Base-by-base conservation (phyloP, 202 grass and related monocot species). In the Panicum virgatum region DNA sequence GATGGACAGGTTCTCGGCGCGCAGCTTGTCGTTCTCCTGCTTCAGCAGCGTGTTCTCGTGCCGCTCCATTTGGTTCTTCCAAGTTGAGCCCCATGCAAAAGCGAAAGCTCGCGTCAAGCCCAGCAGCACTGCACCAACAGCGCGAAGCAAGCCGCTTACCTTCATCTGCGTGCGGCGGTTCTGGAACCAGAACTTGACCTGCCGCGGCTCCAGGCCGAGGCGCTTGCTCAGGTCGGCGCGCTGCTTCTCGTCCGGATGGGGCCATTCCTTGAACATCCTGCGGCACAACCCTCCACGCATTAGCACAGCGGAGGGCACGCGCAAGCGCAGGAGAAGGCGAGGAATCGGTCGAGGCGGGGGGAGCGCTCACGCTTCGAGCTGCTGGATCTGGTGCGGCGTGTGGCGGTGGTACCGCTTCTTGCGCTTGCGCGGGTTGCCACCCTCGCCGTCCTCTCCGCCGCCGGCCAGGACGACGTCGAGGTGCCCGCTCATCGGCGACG, bases 141-240 rank as follows among this genome's bases (percentile, higher is more conserved):
- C 34, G 14, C 27, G 9, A 51, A 11, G 7, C n/a, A 22, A 53
- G 5, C 20, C 43, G 34, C 34, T 54, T 72, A 94, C 96, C 85
- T 96, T 96, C 80, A 87, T 83, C 75, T 92, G 89, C 40, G 91
- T 98, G 27, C 96, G 86, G 0, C 91, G 84, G 23, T 98, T 98
- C 91, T 98, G 96, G 85, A 98, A 98, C 96, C 92, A 98, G 89
- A 98, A 98, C 91, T 98, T 98, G 86, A 98, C 83, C 92, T 98
- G 96, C 12, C 78, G 85, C 46, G 65, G 75, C 42, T 85, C 85
- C 70, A 98, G 78, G 85, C 68, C 69, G n/a, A 98, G 89, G 57
- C 71, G 72, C 47, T 9, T 93, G 86, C 87, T 88, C 72, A 96
- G 87, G 37, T 91, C 80, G 14, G 65, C 63, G 9, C 90, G 83